Conservation (phyloP, 176 grass and related monocot species). For the Tillandsia leiboldiana region DNA sequence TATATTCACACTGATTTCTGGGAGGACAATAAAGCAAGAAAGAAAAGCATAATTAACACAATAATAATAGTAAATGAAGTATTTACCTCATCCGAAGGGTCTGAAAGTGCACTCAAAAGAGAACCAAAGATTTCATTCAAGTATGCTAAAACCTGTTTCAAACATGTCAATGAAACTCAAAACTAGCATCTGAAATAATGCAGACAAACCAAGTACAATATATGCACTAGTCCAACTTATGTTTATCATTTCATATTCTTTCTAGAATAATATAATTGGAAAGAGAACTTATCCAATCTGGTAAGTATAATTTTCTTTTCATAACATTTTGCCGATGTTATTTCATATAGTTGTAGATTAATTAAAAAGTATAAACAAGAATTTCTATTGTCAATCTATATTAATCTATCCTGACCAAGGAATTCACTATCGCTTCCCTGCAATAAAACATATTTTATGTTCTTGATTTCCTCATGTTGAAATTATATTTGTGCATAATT, state of each 20-base stretch:
- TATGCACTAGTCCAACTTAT: constrained; percentile 5
- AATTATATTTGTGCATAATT: too few relatives aligned
- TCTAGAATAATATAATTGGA: too few relatives aligned
- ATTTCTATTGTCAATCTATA: too few relatives aligned
- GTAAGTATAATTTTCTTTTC: too few relatives aligned
- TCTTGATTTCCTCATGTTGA: too few relatives aligned
- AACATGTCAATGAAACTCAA: constrained; percentile 26
- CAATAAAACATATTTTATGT: too few relatives aligned
- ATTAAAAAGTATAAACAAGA: too few relatives aligned
- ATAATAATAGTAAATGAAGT: constrained; percentile 13
- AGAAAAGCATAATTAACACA: neutral
- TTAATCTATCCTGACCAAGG: too few relatives aligned
- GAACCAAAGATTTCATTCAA: constrained; percentile 73
- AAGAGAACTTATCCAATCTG: too few relatives aligned
- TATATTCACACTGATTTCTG: neutral
- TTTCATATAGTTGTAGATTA: too few relatives aligned
- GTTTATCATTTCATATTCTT: neutral
- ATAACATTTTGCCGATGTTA: too few relatives aligned
- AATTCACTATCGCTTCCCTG: too few relatives aligned
- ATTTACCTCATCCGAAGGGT: constrained; percentile 83
- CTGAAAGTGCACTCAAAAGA: constrained; percentile 83
- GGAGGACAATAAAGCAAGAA: neutral
- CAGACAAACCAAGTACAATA: constrained; percentile 7
- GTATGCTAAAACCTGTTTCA: constrained; percentile 76
- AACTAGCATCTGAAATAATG: constrained; percentile 4